Base-by-base conservation (phyloP, 305 asterid genomes). In the Lippia alba region DNA sequence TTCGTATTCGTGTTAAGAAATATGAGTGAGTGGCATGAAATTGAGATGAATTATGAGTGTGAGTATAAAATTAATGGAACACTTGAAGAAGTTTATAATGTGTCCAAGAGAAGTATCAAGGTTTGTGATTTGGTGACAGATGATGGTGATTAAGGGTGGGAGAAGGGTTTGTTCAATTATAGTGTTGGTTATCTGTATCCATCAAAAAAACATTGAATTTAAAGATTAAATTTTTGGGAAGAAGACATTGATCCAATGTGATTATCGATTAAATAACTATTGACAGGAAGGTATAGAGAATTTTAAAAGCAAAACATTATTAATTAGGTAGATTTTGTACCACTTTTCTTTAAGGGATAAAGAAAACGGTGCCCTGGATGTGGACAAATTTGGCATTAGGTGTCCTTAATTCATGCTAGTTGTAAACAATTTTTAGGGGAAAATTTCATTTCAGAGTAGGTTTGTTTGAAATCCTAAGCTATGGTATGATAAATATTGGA, bases 161-260 rank as follows among this genome's bases (percentile, higher is more conserved):
- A 64, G 70, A 63, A 64, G 45, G 74, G 53, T 41, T 55, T 17
- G 50, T 39, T 8, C 44, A 58, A 61, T 36, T 33, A 24, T 33
- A 61, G 12, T 59, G 67, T 74, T 67, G 77, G 78, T 61, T 83
- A 61, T 65, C 39, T 67, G 70, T 72, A 67, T 40, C 56, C 46
- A 55, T 46, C 66, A 59, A 75, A 3, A 24, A 24, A 18, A 56
- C 17, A 53, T 73, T 56, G 20, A 70, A 62, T 48, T 51, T 4
- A 32, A 69, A 56, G 30, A 48, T 19, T 49, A 2, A 50, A 46
- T 65, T 45, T 62, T 66, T 63, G 61, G 69, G 50, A 39, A 62
- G 48, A 14, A 15, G 66, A 62, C 50, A 8, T n/a, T 44, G 10
- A 11, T 44, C 55, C 34, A 57, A 24, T 65, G 62, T 60, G 56